A percentile compares a stretch with the other conserved stretches of the same genome.
These are phyloP conservation scores for Penicillium sp. DNA, from an alignment of 2,329 filamentous ascomycete genomes.

Conservation along the genomic window DNA sequence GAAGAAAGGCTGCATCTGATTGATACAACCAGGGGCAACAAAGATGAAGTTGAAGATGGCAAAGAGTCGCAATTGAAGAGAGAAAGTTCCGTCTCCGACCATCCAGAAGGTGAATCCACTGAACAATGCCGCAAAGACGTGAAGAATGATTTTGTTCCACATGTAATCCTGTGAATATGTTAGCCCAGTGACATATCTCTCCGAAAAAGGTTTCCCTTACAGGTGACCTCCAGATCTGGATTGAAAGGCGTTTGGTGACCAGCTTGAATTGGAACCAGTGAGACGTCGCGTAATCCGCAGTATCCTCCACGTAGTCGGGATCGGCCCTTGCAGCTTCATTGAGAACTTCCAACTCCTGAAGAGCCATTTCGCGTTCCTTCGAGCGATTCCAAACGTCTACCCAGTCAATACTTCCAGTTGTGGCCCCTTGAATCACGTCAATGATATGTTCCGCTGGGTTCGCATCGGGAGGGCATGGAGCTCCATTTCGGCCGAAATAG, in stretches of 20 bases:
- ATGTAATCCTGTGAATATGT: conserved; percentile 35
- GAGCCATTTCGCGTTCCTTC: conserved; percentile 23
- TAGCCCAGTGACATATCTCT: not conserved
- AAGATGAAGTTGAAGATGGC: conserved; percentile 61
- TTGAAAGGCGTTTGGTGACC: conserved; percentile 32
- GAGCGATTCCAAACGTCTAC: conserved; percentile 32
- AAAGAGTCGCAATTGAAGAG: conserved; percentile 54
- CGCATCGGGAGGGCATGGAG: conserved; percentile 47
- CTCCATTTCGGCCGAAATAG: conserved; percentile 53
- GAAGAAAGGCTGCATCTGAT: conserved; percentile 57
- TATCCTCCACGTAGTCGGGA: conserved; percentile 27
- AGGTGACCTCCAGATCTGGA: conserved; percentile 33
- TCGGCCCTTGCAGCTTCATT: conserved; percentile 21
- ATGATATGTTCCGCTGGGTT: conserved; percentile 52
- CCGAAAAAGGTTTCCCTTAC: conserved; percentile 11
- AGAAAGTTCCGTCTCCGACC: conserved; percentile 49
- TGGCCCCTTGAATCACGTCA: conserved; percentile 33
- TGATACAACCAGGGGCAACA: conserved; percentile 54
- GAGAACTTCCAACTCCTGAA: conserved; percentile 25
- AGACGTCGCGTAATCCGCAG: conserved; percentile 36
- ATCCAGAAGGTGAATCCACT: conserved; percentile 61
- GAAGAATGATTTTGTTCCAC: conserved; percentile 48
- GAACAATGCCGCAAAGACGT: conserved; percentile 53
- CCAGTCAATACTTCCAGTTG: conserved; percentile 26
- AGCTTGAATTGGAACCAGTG: conserved; percentile 39